These are phyloP conservation scores for Metrosideros polymorpha DNA, from an alignment of 441 rosid genomes.

Conservation along the genomic window DNA sequence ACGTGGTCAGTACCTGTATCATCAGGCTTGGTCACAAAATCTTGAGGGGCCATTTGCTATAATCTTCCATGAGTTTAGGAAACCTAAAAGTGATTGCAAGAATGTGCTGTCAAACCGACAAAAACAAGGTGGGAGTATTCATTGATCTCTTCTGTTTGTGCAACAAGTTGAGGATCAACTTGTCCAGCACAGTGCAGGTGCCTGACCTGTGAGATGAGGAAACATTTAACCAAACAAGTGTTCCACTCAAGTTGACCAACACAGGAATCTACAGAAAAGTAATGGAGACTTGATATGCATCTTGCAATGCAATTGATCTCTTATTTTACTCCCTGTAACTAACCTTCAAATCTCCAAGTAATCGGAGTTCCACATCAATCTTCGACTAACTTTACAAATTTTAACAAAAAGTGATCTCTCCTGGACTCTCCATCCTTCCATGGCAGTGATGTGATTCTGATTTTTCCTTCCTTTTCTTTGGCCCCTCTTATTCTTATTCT, in stretches of 20 bases:
- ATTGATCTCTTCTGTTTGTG: not conserved
- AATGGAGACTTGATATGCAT: not conserved
- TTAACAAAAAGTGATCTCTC: not conserved
- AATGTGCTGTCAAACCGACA: not conserved
- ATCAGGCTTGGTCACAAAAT: too few species aligned
- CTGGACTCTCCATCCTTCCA: not conserved
- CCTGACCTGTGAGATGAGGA: not conserved
- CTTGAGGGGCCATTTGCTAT: too few species aligned
- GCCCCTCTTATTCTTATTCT: not conserved
- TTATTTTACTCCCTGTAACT: fast-evolving
- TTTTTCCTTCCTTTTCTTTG: not conserved
- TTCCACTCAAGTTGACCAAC: not conserved
- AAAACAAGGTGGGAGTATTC: not conserved
- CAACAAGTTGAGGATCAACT: not conserved
- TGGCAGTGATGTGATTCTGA: not conserved
- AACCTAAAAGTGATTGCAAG: not conserved
- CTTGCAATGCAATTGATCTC: not conserved
- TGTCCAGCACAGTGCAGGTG: not conserved
- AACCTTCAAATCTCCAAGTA: not conserved
- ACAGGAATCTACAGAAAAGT: not conserved
- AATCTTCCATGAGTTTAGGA: not conserved
- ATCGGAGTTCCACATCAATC: not conserved
- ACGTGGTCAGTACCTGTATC: not conserved
- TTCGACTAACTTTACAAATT: not conserved
- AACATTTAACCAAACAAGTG: not conserved